Evolutionary conservation across 2,329 filamentous ascomycete genomes (phyloP), one percentile per base, ranked within the genome.

Genomic region (Akanthomyces lecanii): DNA sequence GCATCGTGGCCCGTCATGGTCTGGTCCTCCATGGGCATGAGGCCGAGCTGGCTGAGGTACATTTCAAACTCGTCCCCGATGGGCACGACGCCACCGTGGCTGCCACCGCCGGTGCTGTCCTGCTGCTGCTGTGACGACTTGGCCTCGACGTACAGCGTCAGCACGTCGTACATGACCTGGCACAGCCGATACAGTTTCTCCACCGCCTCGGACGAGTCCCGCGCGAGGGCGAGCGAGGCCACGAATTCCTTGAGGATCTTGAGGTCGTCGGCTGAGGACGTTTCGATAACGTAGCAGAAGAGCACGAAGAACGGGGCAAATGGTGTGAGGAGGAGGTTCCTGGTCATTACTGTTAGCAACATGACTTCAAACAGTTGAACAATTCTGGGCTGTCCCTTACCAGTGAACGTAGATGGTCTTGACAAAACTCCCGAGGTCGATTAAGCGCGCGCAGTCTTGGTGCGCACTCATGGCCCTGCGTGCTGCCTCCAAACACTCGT

Each of bases 61-160:
- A 84, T 82, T 66, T 89, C 85, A 65, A 89, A 87, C 67, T 86
- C 83, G 63, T 84, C 79, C 1, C 82, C 82, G 3, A 85, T 81
- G 6, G 79, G 78, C 3, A 74, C 75, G 69, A 83, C 77, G 55
- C 56, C 56, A 30, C 56, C 56, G 44, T 50, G 45, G 30, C 44
- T 16, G 33, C 45, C 33, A n/a, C 23, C n/a, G n/a, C 16, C 30
- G 28, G n/a, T 28, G 28, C 40, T 25, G 25, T 75, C 74, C 50
- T 80, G 74, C 65, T 81, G 76, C 56, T 76, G 74, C 55, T 83
- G 79, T 66, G 77, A 75, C 21, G 76, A 75, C 68, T 86, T 87
- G 30, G 85, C 82, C 68, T 88, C 82, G 6, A 88, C 77, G 66
- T 89, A 89, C 4, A 88, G 74, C 51, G 77, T 78, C 7, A 86